Percentiles rank a stretch among this genome's conserved stretches.
phyloP scores from a whole-genome alignment of 306 rosid genomes.

The Pyrus bretschneideri region DNA sequence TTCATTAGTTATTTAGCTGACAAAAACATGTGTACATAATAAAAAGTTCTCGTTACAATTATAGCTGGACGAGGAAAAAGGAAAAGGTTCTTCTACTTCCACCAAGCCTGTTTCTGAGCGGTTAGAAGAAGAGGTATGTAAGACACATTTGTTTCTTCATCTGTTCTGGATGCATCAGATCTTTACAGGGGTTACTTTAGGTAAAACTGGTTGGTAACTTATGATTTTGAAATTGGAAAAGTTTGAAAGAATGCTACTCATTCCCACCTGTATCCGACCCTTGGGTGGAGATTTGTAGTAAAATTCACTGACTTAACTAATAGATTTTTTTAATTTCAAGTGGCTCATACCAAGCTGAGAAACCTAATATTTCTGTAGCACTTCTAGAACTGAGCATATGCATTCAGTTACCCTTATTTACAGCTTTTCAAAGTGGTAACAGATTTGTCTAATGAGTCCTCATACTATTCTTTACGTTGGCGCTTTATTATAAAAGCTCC shows the following conservation, averaged over 20 bases:
- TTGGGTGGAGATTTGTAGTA: background rate
- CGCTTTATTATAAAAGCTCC: background rate
- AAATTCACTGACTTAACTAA: background rate
- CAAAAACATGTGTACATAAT: constrained; percentile 14
- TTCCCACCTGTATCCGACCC: background rate
- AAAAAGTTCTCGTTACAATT: constrained; percentile 12
- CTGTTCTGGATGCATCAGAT: background rate
- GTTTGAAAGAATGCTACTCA: background rate
- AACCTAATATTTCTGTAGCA: background rate
- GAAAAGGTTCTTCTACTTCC: constrained; percentile 53
- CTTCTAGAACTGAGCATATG: background rate
- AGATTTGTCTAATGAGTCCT: background rate
- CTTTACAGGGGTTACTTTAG: background rate
- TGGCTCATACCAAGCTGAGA: background rate
- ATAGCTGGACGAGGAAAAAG: constrained; percentile 83
- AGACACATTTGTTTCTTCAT: background rate
- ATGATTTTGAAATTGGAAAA: background rate
- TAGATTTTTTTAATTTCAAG: background rate
- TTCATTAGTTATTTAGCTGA: background rate
- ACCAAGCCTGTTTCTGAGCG: constrained; percentile 70
- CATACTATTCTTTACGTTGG: background rate
- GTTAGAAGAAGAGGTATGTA: constrained; percentile 78
- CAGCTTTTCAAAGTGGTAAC: background rate
- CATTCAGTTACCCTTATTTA: background rate
- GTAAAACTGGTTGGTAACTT: background rate